Conservation (phyloP, 169 alveolate genomes). For the Theileria sp. region DNA sequence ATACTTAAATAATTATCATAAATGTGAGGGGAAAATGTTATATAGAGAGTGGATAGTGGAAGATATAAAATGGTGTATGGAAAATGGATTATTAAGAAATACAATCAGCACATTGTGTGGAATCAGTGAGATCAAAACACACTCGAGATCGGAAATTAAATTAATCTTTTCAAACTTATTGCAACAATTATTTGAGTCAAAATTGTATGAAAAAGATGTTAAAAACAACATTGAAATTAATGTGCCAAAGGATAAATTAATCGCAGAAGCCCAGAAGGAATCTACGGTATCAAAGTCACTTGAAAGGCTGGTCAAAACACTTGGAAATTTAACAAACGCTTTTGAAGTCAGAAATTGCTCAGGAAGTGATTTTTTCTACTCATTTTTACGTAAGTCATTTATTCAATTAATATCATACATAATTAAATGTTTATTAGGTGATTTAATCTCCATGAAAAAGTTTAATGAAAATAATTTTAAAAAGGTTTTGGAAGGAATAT, state of each 20-base stretch:
- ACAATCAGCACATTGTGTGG: background rate
- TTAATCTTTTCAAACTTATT: conserved; percentile 2
- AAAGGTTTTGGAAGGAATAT: background rate
- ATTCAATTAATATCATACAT: background rate
- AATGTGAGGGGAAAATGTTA: background rate
- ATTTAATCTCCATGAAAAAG: background rate
- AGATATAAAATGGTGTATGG: conserved; percentile 22
- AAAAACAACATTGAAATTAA: background rate
- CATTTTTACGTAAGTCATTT: conserved; percentile 6
- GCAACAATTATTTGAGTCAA: background rate
- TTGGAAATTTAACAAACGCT: background rate
- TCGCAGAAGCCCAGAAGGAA: conserved; percentile 14
- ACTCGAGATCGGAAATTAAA: background rate
- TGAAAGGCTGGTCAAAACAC: background rate
- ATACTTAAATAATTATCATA: background rate
- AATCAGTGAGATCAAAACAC: background rate
- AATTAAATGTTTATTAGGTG: background rate
- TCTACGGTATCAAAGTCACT: conserved; percentile 3
- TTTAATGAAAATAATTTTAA: conserved; percentile 6
- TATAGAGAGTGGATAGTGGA: background rate
- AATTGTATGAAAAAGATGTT: background rate
- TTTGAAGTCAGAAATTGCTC: background rate
- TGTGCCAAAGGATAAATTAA: background rate
- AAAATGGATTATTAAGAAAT: conserved; percentile 11
- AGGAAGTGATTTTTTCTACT: conserved; percentile 8